Percentiles rank a stretch among this genome's conserved stretches.
Evolutionary conservation across 2,329 filamentous ascomycete genomes (phyloP).

Genomic region (Fusarium verrucosum): DNA sequence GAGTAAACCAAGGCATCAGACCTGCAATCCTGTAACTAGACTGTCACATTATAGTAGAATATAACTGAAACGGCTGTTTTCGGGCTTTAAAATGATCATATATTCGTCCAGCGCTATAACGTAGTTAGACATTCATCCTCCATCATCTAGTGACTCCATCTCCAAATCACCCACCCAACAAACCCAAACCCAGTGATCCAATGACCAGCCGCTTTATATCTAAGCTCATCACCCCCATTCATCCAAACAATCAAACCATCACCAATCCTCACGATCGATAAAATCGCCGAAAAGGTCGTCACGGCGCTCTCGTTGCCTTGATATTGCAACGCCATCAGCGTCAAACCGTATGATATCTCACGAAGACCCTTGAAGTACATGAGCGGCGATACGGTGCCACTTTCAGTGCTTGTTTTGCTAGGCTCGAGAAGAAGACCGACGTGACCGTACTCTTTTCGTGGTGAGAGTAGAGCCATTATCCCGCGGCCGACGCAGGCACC

Average conservation of each 20-base stretch:
- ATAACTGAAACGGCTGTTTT: background rate
- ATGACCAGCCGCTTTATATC: constrained; percentile 40
- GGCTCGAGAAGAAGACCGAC: constrained; percentile 41
- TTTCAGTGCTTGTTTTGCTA: too few relatives aligned
- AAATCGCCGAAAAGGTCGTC: constrained; percentile 43
- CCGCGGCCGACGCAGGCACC: constrained; percentile 40
- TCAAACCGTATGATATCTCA: constrained; percentile 47
- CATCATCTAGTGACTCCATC: constrained; percentile 12
- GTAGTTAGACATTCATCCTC: background rate
- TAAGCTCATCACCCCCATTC: constrained; percentile 40
- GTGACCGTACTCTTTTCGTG: constrained; percentile 39
- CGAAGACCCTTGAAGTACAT: constrained; percentile 51
- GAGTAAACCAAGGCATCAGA: background rate
- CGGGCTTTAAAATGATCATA: background rate
- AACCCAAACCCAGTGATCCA: constrained; percentile 43
- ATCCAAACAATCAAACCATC: constrained; percentile 50
- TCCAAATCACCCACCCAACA: constrained; percentile 43
- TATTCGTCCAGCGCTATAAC: background rate
- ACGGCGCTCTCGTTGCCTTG: constrained; percentile 45
- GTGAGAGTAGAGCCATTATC: constrained; percentile 38
- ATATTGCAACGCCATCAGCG: constrained; percentile 43
- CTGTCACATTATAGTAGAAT: background rate
- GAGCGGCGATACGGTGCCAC: constrained; percentile 43
- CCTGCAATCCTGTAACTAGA: background rate
- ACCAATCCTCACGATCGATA: constrained; percentile 45